Conservation (phyloP, 441 rosid genomes). For the Oxalis stricta region DNA sequence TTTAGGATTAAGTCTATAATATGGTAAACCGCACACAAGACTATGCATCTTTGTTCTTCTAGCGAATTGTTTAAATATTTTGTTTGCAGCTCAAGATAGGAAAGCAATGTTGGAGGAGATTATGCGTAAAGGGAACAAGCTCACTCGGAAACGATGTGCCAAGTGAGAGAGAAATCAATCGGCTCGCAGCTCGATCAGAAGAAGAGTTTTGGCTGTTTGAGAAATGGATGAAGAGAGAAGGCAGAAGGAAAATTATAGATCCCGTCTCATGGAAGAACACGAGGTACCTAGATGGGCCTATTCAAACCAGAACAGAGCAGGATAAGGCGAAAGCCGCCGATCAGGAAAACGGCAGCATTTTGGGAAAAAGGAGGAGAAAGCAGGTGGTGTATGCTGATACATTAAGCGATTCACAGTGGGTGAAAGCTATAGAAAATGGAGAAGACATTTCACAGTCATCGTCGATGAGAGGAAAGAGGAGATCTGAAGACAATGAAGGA, state of each 20-base stretch:
- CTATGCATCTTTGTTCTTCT: too few species aligned
- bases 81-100: conserved; percentile 83
- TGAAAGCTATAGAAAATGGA: conserved; percentile 89
- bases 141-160: conserved; percentile 95
- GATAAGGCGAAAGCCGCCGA: conserved; percentile 45
- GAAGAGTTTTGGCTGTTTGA: conserved; percentile 91
- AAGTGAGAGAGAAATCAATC: conserved; percentile 96
- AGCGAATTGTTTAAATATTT: too few species aligned
- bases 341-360: conserved; percentile 26
- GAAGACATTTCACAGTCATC: conserved; percentile 44
- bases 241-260: conserved; percentile 67
- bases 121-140: conserved; percentile 93
- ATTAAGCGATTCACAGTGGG: conserved; percentile 74
- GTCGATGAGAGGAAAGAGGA: conserved; percentile 34
- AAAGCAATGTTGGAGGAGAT: conserved; percentile 92
- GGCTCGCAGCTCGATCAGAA: conserved; percentile 82
- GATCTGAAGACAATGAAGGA: conserved; percentile 32
- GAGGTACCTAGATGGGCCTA: conserved; percentile 99
- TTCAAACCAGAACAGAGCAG: conserved; percentile 39
- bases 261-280: conserved; percentile 90
- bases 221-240: conserved; percentile 93
- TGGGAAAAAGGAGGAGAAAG: conserved; percentile 80
- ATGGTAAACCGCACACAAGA: too few species aligned
- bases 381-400: conserved; percentile 72
- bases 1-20: too few species aligned